Evolutionary conservation across 805 yeast species (phyloP), one percentile per base, ranked within the genome.

Genomic region (Starmera quercuum): DNA sequence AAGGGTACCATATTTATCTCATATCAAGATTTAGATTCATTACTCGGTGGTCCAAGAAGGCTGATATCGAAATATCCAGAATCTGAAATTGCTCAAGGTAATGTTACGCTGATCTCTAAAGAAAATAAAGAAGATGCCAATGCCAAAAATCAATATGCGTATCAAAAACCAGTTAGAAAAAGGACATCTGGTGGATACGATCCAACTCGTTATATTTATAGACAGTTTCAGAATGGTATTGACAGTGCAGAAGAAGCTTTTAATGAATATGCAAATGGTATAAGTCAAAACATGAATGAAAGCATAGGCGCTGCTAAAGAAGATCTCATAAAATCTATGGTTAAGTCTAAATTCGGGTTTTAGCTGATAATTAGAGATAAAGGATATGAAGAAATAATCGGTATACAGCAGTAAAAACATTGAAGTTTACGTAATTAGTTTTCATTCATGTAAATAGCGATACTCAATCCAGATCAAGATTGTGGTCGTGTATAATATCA

Each of bases 11-110:
- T 75, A 14, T 66, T 69, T 40, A 68, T 80, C n/a, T 61, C 77
- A 2, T 54, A 70, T 16, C 65, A 68, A 2, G 95, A 84, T 40
- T 63, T 92, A 33, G 79, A 82, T 38, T 35, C 49, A 10, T 50
- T 85, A 29, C 66, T 90, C 25, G 84, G 83, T 5, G 97, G 97
- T 1, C 79, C 78, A 0, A 73, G 75, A 34, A 69, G 95, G 41
- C 75, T 80, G 29, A 60, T 68, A 15, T 65, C 79, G 2, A 77
- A 74, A 48, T 66, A 68, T 34, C 62, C 65, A 19, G 94, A 84
- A 45, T 72, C 78, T 33, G 65, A 63, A 15, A 54, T 81, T 36
- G 82, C 81, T 2, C 57, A 37, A 41, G 73, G 70, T 36, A 63
- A 57, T 3, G 34, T 62, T 7, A 47, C 61, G 7, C 19, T 46